phyloP scores from a whole-genome alignment of 805 yeast genomes.

The Wickerhamiella spandovensis region DNA sequence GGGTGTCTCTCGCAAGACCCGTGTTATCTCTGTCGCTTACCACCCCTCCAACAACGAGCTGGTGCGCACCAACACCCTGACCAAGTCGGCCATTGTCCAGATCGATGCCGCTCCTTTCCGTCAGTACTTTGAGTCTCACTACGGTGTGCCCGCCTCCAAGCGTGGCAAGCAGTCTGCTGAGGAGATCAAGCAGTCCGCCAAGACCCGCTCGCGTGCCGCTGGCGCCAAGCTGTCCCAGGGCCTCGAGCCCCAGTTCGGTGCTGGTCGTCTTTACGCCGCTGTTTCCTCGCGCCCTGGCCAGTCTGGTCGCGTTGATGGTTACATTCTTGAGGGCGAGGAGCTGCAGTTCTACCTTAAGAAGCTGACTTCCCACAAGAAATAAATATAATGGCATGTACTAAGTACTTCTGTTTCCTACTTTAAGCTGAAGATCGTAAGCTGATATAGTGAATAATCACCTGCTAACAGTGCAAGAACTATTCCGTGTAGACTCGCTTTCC shows the following conservation, averaged over 20 bases:
- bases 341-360: conserved; percentile 99
- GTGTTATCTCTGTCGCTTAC: conserved; percentile 95
- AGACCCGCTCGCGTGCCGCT: conserved; percentile 54
- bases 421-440: no score
- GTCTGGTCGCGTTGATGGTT: conserved; percentile 99
- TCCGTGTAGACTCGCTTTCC: no score
- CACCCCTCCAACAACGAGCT: conserved; percentile 99
- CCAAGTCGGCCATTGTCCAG: conserved; percentile 98
- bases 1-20: conserved; percentile 97
- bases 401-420: neutral
- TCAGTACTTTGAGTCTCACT: conserved; percentile 98
- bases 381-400: conserved; percentile 27
- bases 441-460: no score
- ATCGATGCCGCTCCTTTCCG: conserved; percentile 99
- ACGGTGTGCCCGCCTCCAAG: conserved; percentile 56
- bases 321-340: conserved; percentile 99
- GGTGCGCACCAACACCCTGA: conserved; percentile 98
- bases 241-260: conserved; percentile 91
- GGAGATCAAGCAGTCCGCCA: conserved; percentile 73
- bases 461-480: no score
- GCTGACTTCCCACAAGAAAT: conserved; percentile 93
- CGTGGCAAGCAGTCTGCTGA: conserved; percentile 58
- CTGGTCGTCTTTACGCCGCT: conserved; percentile 98
- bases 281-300: conserved; percentile 99
- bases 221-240: conserved; percentile 76